Evolutionary conservation across 83 land plant genomes (phyloP).

Genomic region (Larix sibirica): DNA sequence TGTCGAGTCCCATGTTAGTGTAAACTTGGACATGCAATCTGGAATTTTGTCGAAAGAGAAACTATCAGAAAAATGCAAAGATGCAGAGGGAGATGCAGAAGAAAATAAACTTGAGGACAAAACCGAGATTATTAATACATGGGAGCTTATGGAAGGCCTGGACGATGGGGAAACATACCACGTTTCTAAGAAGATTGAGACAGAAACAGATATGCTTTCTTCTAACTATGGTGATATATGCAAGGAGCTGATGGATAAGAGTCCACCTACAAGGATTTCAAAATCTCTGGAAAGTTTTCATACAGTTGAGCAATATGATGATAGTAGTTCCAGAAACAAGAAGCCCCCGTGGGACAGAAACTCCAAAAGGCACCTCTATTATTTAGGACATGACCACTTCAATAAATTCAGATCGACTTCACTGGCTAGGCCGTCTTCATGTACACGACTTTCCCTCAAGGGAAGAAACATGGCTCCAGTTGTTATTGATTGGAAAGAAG

Average conservation of each 20-base stretch:
- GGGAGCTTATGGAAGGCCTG: constrained; percentile 14
- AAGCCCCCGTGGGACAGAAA: not conserved
- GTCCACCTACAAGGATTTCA: not conserved
- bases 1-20: not conserved
- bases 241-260: not conserved
- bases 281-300: constrained; percentile 1
- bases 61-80: not conserved
- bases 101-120: not conserved
- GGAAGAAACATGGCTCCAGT: not conserved
- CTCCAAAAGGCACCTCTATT: constrained; percentile 4
- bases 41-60: not conserved
- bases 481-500: constrained; percentile 1
- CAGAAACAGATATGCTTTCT: too few relatives aligned
- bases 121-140: not conserved
- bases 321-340: not conserved
- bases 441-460: not conserved
- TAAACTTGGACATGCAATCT: not conserved
- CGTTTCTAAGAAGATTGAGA: not conserved
- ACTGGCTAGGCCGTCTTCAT: not conserved
- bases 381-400: not conserved
- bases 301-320: not conserved
- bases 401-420: not conserved
- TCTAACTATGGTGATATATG: not conserved
- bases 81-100: not conserved
- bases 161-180: constrained; percentile 2